A percentile compares a stretch with the other conserved stretches of the same genome.
Conservation (phyloP, 192 early-diverging fungal genomes). For the Chytriomyces hyalinus region DNA sequence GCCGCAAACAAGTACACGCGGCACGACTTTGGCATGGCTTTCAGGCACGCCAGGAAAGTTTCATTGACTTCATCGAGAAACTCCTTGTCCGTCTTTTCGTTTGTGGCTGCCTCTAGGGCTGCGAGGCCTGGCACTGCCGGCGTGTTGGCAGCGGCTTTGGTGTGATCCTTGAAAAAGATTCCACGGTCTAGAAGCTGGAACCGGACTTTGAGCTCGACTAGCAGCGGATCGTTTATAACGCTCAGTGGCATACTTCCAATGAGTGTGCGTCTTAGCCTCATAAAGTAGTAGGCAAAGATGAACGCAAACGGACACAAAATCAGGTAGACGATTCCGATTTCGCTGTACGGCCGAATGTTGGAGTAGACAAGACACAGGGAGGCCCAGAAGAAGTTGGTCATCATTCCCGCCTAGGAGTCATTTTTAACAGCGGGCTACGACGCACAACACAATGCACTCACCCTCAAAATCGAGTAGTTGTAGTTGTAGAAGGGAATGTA, state of each 20-base stretch:
- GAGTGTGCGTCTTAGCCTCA: constrained; percentile 25
- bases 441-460: neutral
- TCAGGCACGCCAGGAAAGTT: constrained; percentile 20
- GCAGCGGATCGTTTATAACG: constrained; percentile 29
- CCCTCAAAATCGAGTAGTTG: constrained; percentile 41
- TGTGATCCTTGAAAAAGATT: constrained; percentile 36
- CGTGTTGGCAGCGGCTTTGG: constrained; percentile 21
- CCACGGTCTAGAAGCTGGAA: constrained; percentile 34
- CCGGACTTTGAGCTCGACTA: constrained; percentile 48
- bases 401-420: constrained; percentile 35
- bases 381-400: constrained; percentile 50
- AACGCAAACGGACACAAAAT: constrained; percentile 34
- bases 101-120: neutral
- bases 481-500: constrained; percentile 56
- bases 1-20: constrained; percentile 44
- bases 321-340: constrained; percentile 52
- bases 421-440: neutral
- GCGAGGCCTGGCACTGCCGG: neutral
- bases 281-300: constrained; percentile 34
- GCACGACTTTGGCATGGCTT: constrained; percentile 43
- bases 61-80: constrained; percentile 41
- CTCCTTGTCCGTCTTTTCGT: constrained; percentile 3
- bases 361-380: constrained; percentile 47
- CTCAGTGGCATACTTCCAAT: constrained; percentile 32
- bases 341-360: constrained; percentile 42